Evolutionary conservation across 1,139 yeast genomes (phyloP).

Genomic region (Candida sp.): DNA sequence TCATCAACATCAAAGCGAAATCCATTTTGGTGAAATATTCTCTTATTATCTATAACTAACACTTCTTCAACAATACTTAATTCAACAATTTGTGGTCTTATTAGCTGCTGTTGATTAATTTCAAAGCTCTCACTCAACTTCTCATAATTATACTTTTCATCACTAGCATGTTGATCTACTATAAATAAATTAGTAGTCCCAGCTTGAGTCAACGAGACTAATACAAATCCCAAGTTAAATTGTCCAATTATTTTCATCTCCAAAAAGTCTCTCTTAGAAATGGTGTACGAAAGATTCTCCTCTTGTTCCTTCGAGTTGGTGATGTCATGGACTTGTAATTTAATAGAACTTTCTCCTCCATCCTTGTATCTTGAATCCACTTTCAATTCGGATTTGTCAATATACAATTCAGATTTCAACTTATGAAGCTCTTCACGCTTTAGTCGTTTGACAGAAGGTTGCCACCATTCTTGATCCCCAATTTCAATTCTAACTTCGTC

Average conservation of each 20-base stretch:
- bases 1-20: conserved; percentile 48
- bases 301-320: conserved; percentile 44
- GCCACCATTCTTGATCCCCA: conserved; percentile 13
- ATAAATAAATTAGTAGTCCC: conserved; percentile 64
- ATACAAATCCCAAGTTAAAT: conserved; percentile 86
- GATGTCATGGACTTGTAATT: conserved; percentile 13
- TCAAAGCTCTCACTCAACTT: conserved; percentile 51
- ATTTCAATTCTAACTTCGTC: conserved; percentile 10
- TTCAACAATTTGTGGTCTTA: conserved; percentile 61
- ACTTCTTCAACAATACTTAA: conserved; percentile 78
- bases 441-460: conserved; percentile 9
- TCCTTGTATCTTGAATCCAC: background rate
- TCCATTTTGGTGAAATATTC: conserved; percentile 69
- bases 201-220: conserved; percentile 44
- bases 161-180: conserved; percentile 97
- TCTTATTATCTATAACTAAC: conserved; percentile 55
- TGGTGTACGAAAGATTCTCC: conserved; percentile 47
- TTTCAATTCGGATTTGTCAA: background rate
- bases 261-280: conserved; percentile 61
- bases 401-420: background rate
- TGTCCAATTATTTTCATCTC: conserved; percentile 85
- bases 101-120: conserved; percentile 62
- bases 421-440: conserved; percentile 4
- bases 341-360: background rate
- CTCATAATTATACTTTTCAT: conserved; percentile 91